Evolutionary conservation across 2,329 filamentous ascomycete species (phyloP).

Genomic region (Fusarium vanettenii): DNA sequence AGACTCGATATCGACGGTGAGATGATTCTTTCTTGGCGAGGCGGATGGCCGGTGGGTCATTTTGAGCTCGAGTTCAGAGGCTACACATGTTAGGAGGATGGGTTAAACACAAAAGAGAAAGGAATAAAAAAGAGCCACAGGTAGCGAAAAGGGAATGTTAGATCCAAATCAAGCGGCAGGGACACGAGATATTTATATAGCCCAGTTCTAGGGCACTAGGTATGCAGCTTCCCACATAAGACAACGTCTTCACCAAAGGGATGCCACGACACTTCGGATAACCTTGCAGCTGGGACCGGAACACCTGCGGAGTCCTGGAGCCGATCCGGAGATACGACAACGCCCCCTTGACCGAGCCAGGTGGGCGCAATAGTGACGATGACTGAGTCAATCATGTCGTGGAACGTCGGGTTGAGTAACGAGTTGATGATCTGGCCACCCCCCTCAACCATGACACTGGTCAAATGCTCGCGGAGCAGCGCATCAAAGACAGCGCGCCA

Average conservation of each 20-base stretch:
- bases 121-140: neutral
- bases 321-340: conserved; percentile 78
- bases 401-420: conserved; percentile 72
- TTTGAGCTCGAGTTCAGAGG: neutral
- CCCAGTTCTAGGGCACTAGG: conserved; percentile 27
- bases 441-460: conserved; percentile 92
- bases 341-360: conserved; percentile 87
- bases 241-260: conserved; percentile 87
- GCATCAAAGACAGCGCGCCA: conserved; percentile 74
- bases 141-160: neutral
- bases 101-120: neutral
- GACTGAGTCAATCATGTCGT: conserved; percentile 77
- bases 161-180: neutral
- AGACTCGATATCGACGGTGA: neutral
- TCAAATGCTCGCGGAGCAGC: conserved; percentile 70
- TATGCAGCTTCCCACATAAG: conserved; percentile 73
- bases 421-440: conserved; percentile 86
- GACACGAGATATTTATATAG: conserved; percentile 28
- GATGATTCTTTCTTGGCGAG: neutral
- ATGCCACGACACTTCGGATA: conserved; percentile 77
- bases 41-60: neutral
- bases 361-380: conserved; percentile 91
- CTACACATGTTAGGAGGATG: neutral
- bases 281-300: conserved; percentile 70
- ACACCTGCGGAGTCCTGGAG: conserved; percentile 61